phyloP scores from a whole-genome alignment of 768 basidiomycete genomes.

The Xerocomellus dryophilus region DNA sequence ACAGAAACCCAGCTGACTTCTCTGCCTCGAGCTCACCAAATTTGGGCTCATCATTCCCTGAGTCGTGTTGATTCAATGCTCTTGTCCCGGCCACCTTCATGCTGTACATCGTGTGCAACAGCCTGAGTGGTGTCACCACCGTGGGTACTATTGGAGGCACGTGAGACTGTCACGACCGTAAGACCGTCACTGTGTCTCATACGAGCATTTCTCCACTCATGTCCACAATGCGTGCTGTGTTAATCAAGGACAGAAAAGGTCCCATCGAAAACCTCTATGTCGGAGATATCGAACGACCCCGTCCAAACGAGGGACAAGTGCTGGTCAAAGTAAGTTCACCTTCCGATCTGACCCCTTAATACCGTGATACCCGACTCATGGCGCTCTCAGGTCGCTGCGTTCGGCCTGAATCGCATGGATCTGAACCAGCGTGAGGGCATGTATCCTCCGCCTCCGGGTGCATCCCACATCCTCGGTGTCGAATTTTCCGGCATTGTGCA shows the following conservation, averaged over 20 bases:
- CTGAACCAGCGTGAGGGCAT: constrained; percentile 63
- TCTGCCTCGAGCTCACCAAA: background rate
- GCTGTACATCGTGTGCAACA: constrained; percentile 1
- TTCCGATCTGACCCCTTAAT: background rate
- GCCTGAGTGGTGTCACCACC: background rate
- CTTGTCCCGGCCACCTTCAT: background rate
- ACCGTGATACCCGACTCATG: background rate
- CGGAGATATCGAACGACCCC: constrained; percentile 65
- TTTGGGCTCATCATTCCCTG: background rate
- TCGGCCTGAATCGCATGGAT: constrained; percentile 91
- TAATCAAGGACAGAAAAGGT: constrained; percentile 74
- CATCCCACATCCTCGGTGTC: constrained; percentile 75
- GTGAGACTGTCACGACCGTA: too few relatives aligned
- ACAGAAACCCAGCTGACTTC: too few relatives aligned
- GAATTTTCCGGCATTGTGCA: constrained; percentile 77
- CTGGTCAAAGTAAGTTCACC: constrained; percentile 65
- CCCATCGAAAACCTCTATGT: constrained; percentile 75
- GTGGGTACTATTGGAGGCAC: background rate
- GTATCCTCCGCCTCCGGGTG: constrained; percentile 79
- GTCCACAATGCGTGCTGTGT: constrained; percentile 67
- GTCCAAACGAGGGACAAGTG: constrained; percentile 55
- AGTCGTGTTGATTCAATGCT: background rate
- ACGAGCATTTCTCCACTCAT: constrained; percentile 1
- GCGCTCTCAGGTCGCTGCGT: constrained; percentile 60
- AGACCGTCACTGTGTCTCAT: too few relatives aligned